These are phyloP conservation scores for Cenococcum geophilum DNA, from an alignment of 495 filamentous ascomycete species.

Conservation along the genomic window DNA sequence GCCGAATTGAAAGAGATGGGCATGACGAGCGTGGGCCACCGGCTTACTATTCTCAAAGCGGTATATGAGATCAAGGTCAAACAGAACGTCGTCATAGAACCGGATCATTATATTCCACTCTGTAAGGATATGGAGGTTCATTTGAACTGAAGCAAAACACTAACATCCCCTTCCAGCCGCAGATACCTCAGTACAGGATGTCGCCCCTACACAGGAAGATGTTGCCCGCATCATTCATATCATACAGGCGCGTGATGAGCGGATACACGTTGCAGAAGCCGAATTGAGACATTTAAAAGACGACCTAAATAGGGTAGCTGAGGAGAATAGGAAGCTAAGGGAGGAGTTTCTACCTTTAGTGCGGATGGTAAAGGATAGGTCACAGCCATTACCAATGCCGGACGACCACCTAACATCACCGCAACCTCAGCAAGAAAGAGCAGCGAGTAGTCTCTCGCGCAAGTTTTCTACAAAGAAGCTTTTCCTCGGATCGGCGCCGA, in stretches of 20 bases:
- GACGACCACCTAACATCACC: constrained; percentile 42
- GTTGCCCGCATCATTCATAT: constrained; percentile 82
- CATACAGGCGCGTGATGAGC: constrained; percentile 78
- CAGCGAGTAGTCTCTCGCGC: constrained; percentile 56
- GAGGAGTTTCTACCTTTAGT: constrained; percentile 78
- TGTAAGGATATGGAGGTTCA: constrained; percentile 52
- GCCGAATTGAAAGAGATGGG: constrained; percentile 94
- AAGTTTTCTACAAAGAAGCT: constrained; percentile 90
- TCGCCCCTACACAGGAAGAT: constrained; percentile 84
- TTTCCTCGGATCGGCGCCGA: constrained; percentile 73
- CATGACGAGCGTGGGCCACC: constrained; percentile 84
- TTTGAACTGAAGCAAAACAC: not conserved
- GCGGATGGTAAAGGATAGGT: constrained; percentile 81
- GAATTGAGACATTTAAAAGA: constrained; percentile 66
- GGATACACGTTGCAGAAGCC: constrained; percentile 69
- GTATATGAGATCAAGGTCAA: constrained; percentile 93
- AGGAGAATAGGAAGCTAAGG: constrained; percentile 76
- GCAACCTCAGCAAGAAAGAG: constrained; percentile 26
- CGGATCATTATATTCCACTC: constrained; percentile 87
- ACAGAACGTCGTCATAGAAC: constrained; percentile 82
- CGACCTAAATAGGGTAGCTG: constrained; percentile 44
- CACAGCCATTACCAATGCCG: constrained; percentile 71
- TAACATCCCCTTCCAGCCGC: constrained; percentile 53
- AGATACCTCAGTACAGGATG: constrained; percentile 76
- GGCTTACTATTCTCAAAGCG: constrained; percentile 86